Evolutionary conservation across 352 stramenopile genomes (phyloP).

Genomic region (Pythium phragmitis): DNA sequence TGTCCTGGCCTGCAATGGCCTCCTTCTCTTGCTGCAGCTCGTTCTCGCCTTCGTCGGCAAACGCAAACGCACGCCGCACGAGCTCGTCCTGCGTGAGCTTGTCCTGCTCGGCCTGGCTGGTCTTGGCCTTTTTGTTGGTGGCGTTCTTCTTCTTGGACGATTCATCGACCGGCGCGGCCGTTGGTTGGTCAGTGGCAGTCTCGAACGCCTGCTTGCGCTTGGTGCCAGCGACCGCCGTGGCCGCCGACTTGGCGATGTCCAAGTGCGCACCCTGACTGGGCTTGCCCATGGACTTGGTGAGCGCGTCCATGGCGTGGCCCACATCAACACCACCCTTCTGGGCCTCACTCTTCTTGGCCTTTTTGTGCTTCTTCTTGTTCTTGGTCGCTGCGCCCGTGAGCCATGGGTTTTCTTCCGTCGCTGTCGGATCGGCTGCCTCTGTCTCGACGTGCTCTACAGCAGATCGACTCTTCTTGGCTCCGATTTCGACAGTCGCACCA

Average conservation of each 20-base stretch:
- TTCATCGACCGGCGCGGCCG: conserved; percentile 17
- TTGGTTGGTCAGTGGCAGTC: conserved; percentile 5
- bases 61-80: conserved; percentile 94
- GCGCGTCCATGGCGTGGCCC: conserved; percentile 57
- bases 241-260: conserved; percentile 27
- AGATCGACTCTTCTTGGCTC: conserved; percentile 11
- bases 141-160: conserved; percentile 26
- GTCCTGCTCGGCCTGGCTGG: conserved; percentile 15
- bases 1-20: conserved; percentile 56
- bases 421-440: neutral
- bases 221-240: conserved; percentile 30
- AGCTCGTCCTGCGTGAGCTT: conserved; percentile 90
- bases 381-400: conserved; percentile 48
- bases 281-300: conserved; percentile 48
- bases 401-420: conserved; percentile 72
- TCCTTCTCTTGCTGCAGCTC: conserved; percentile 95
- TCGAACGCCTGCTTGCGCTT: conserved; percentile 39
- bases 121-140: conserved; percentile 40
- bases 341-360: conserved; percentile 15
- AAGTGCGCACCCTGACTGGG: conserved; percentile 2
- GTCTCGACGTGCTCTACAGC: neutral
- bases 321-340: conserved; percentile 39
- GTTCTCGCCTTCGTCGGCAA: conserved; percentile 88
- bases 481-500: conserved; percentile 34
- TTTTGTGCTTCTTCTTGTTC: conserved; percentile 65